Evolutionary conservation across 192 early-diverging fungal genomes (phyloP), one percentile per base, ranked within the genome.

Genomic region (Coemansia guatemalensis): DNA sequence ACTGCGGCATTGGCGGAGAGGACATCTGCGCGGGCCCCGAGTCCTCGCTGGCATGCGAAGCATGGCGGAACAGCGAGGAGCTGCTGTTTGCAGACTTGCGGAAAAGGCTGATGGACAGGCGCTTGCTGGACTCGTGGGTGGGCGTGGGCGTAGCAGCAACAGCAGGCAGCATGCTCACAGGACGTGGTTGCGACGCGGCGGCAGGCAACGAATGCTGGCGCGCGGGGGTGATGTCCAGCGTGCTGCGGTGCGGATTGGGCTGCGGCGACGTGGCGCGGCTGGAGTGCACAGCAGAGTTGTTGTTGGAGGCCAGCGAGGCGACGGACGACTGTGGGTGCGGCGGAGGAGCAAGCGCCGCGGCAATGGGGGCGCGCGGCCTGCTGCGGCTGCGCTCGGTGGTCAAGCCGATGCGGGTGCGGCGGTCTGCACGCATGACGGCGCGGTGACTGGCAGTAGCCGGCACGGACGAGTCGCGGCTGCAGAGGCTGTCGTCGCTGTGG

Each of bases 51-150:
- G 56, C 59, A 14, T 68, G 66, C 47, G 71, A 66, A 2, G 63
- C 71, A 30, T 70, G 57, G 23, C 71, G 72, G 41, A 73, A 66
- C 67, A 79, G 60, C 57, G 68, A 73, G 17, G 69, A 64, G 22
- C 48, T 56, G 53, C 75, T 78, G 26, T 60, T 65, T 9, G 60
- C 74, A 23, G 55, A 51, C 21, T 60, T 60, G 14, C 76, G 60
- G 58, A 79, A 73, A 21, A 79, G n/a, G 17, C 76, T 71, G 6
- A 79, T 63, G 18, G 76, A 79, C 67, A 79, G 64, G 9, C 76
- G 71, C 76, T 73, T 79, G 48, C 48, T 52, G 44, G 60, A 62
- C 6, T 58, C 51, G 1, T 69, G 66, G 20, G 67, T 69, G 23
- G 33, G 22, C 29, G 69, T 51, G 25, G 57, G 20, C 3, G 39